These are phyloP conservation scores for Nicotiana undulata DNA, from an alignment of 257 asterid species.

Conservation along the genomic window DNA sequence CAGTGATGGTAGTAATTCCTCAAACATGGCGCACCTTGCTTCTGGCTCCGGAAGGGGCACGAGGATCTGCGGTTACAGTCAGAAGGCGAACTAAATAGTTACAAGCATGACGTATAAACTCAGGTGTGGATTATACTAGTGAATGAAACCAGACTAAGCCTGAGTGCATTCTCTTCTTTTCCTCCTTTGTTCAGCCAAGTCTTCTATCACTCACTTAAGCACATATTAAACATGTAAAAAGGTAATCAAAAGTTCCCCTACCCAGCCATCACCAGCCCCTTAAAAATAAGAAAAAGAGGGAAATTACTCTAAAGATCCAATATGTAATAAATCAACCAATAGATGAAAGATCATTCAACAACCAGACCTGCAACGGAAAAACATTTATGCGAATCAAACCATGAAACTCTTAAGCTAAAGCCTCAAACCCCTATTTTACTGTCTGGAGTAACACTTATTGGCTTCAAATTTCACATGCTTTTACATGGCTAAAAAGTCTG, in stretches of 20 bases:
- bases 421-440: not conserved
- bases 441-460: not conserved
- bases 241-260: not conserved
- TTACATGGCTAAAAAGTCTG: not conserved
- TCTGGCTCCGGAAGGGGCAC: constrained; percentile 96
- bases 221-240: not conserved
- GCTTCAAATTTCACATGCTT: not conserved
- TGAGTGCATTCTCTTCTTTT: not conserved
- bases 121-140: not conserved
- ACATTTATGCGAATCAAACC: not conserved
- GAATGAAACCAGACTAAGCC: not conserved
- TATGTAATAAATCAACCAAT: not conserved
- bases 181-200: not conserved
- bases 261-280: not conserved
- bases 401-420: not conserved
- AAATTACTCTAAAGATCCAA: not conserved
- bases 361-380: not conserved
- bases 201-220: not conserved
- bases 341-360: not conserved
- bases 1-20: constrained; percentile 58
- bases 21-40: constrained; percentile 91
- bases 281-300: not conserved
- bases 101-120: not conserved
- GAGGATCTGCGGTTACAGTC: constrained; percentile 49
- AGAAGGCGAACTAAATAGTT: not conserved